Evolutionary conservation across 306 rosid species (phyloP).

Genomic region (Fragaria iinumae): DNA sequence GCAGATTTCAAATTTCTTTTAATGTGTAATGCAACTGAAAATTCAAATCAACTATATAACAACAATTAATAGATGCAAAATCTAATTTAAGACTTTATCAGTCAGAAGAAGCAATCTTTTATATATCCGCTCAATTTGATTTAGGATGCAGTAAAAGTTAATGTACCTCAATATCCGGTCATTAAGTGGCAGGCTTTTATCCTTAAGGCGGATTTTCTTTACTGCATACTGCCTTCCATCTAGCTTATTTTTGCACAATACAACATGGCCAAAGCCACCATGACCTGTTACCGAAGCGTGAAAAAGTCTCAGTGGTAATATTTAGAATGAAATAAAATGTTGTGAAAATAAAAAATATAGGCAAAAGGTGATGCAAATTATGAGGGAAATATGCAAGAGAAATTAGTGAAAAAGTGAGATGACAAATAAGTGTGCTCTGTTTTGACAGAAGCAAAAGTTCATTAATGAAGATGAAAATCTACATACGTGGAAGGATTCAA

Average conservation of each 20-base stretch:
- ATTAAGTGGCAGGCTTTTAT: conserved; percentile 72
- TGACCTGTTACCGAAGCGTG: conserved; percentile 52
- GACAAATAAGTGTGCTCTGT: not conserved
- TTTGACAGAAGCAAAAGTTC: not conserved
- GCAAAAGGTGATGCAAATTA: not conserved
- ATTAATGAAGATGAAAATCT: not conserved
- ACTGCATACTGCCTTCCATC: conserved; percentile 97
- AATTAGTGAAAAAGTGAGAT: not conserved
- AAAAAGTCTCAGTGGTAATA: not conserved
- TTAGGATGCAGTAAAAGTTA: conserved; percentile 20
- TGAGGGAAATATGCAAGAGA: not conserved
- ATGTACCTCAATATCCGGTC: conserved; percentile 84
- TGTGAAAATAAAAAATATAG: not conserved
- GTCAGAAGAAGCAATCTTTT: not conserved
- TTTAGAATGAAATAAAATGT: not conserved
- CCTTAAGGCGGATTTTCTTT: conserved; percentile 88
- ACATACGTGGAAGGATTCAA: not conserved
- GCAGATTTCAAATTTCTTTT: not conserved
- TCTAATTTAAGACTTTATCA: not conserved
- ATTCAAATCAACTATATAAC: not conserved
- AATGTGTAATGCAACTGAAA: not conserved
- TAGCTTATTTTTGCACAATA: conserved; percentile 87
- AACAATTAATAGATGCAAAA: conserved; percentile 6
- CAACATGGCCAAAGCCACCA: conserved; percentile 97
- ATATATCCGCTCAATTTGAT: conserved; percentile 9